Base-by-base conservation (phyloP, 306 rosid species). In the Cucumis cinereus region DNA sequence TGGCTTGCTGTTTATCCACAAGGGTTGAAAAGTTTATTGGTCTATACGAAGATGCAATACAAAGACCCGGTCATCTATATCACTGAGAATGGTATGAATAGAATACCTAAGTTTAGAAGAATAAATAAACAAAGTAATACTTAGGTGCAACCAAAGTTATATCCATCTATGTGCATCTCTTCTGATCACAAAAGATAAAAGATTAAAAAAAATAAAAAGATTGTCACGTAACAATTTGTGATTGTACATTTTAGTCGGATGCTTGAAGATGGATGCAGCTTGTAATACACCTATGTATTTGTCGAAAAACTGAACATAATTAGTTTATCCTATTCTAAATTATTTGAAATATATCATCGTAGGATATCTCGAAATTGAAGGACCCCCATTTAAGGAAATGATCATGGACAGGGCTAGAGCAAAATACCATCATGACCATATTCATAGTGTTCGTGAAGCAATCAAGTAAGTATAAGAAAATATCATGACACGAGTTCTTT, bases 1-100 rank as follows among this genome's bases (percentile, higher is more conserved):
- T 35, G 45, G 45, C 45, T 62, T 17, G 88, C 86, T 1, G 77
- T 80, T 15, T 85, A 80, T 23, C 86, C 88, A 2, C 11, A 36
- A 8, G 80, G 71, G 15, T 35, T 62, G 4, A 62, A 10, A 35
- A 20, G 8, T 0, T 4, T 62, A 17, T 15, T 62, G 47, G 8
- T 62, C 20, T 62, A 62, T 12, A 17, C 14, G 4, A 62, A 62
- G 14, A 62, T 1, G 7, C 7, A 16, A 2, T 62, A 62, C 45
- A 33, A 62, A 1, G 12, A 35, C 17, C 70, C 70, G 17, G 9
- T 2, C 0, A 33, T 62, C 15, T 35, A 62, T 8, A 62, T 62
- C 45, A 62, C 70, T 0, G 70, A 62, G 45, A 62, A 30, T 62
- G 70, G 47, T 62, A 61, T 7, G 3, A 1, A 59, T 1, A 13